Conservation (phyloP, 805 yeast genomes). For the Nakazawaea wyomingensis region DNA sequence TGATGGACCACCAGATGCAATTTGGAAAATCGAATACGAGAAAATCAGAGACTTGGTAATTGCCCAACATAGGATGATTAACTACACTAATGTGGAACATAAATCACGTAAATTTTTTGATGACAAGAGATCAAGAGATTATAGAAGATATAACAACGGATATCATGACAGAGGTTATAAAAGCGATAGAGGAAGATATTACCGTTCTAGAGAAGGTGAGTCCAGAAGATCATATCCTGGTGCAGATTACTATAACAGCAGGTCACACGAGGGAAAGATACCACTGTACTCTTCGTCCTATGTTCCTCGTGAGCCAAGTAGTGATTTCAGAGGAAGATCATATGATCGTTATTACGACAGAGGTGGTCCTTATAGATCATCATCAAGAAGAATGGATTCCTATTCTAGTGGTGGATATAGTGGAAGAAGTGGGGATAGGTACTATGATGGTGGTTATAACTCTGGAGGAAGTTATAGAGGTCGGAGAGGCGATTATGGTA, state of each 20-base stretch:
- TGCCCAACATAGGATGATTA: conserved; percentile 28
- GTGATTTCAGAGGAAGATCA: neutral
- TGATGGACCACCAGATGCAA: conserved; percentile 37
- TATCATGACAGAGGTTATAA: too few species aligned
- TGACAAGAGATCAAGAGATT: conserved; percentile 3
- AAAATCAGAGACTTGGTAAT: conserved; percentile 28
- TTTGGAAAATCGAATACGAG: conserved; percentile 38
- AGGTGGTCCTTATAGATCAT: neutral
- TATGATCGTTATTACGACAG: neutral
- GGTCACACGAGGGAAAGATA: too few species aligned
- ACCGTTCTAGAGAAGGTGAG: neutral
- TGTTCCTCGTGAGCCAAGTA: conserved; percentile 1
- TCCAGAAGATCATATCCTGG: neutral
- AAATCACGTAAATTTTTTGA: conserved; percentile 5
- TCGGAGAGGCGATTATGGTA: neutral
- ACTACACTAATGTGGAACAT: conserved; percentile 23
- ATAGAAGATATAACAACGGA: too few species aligned
- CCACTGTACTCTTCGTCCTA: conserved; percentile 4
- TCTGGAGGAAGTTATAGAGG: neutral
- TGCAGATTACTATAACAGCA: conserved; percentile 5
- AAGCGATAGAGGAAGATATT: neutral
- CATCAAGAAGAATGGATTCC: neutral
- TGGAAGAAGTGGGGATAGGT: neutral
- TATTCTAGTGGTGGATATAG: neutral
- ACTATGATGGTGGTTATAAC: neutral